phyloP scores from a whole-genome alignment of 1,139 yeast species.

The Diutina ranongensis region DNA sequence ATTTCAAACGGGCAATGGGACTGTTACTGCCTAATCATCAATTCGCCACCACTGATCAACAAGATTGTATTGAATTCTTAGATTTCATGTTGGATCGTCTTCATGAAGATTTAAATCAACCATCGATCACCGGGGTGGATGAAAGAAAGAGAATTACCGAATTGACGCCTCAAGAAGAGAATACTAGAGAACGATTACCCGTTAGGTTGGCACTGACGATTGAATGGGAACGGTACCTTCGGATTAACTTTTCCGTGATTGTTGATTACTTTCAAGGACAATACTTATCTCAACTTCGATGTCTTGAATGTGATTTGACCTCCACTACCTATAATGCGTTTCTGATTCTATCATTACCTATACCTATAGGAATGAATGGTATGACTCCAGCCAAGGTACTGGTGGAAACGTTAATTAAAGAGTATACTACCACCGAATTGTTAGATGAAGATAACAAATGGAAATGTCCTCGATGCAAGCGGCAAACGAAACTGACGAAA shows the following conservation, averaged over 20 bases:
- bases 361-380: conserved; percentile 32
- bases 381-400: conserved; percentile 18
- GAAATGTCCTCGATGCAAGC: conserved; percentile 78
- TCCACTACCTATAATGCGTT: conserved; percentile 85
- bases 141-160: conserved; percentile 32
- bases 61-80: conserved; percentile 87
- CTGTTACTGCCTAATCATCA: conserved; percentile 48
- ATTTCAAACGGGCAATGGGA: conserved; percentile 56
- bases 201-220: conserved; percentile 79
- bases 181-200: conserved; percentile 60
- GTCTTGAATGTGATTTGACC: conserved; percentile 64
- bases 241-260: conserved; percentile 72
- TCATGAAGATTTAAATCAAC: conserved; percentile 79
- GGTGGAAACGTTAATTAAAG: conserved; percentile 56
- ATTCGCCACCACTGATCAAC: conserved; percentile 74
- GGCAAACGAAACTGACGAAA: conserved; percentile 55
- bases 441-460: conserved; percentile 79
- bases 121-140: conserved; percentile 21
- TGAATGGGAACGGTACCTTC: conserved; percentile 89
- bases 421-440: conserved; percentile 55
- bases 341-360: conserved; percentile 64
- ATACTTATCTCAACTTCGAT: conserved; percentile 66
- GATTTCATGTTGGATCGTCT: conserved; percentile 74
- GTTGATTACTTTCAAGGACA: conserved; percentile 90
- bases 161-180: conserved; percentile 67